phyloP scores from a whole-genome alignment of 768 basidiomycete species.

The Coprinopsis marcescibilis region DNA sequence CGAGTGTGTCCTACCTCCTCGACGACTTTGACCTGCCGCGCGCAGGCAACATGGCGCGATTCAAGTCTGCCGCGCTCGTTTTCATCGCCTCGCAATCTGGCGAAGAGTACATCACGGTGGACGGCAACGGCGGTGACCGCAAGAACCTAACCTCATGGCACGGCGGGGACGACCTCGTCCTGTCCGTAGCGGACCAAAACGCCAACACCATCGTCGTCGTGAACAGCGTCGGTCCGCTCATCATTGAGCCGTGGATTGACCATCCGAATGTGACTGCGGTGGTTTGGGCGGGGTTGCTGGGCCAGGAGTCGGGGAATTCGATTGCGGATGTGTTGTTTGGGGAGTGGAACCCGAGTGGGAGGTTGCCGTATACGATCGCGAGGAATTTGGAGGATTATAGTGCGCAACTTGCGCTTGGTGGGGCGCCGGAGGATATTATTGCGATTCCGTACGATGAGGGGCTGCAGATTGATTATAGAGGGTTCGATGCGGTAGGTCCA shows the following conservation, averaged over 20 bases:
- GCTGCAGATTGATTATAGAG: slow-evolving; percentile 64
- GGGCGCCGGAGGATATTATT: slow-evolving; percentile 31
- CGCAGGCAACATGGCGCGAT: slow-evolving; percentile 42
- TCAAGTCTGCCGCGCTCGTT: slow-evolving; percentile 65
- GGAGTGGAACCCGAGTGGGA: slow-evolving; percentile 59
- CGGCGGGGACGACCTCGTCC: slow-evolving; percentile 64
- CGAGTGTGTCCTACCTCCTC: slow-evolving; percentile 61
- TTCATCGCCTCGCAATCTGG: slow-evolving; percentile 83
- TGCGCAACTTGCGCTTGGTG: slow-evolving; percentile 40
- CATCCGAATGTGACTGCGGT: slow-evolving; percentile 68
- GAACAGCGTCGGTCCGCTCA: slow-evolving; percentile 57
- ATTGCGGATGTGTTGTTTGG: slow-evolving; percentile 72
- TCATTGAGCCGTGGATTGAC: slow-evolving; percentile 63
- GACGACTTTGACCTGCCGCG: slow-evolving; percentile 58
- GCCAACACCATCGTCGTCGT: slow-evolving; percentile 70
- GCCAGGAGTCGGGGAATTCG: slow-evolving; percentile 64
- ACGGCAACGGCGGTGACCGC: slow-evolving; percentile 71
- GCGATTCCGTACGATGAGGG: slow-evolving; percentile 56
- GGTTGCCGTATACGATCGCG: slow-evolving; percentile 73
- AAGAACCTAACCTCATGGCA: slow-evolving; percentile 74
- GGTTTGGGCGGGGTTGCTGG: slow-evolving; percentile 64
- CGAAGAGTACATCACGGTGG: slow-evolving; percentile 75
- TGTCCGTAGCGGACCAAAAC: slow-evolving; percentile 59
- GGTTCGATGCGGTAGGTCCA: slow-evolving; percentile 57
- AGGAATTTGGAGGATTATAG: slow-evolving; percentile 53